Percentiles rank a stretch among this genome's conserved stretches.
These are phyloP conservation scores for Trebouxia sp. DNA, from an alignment of 139 green algal genomes.

Conservation along the genomic window DNA sequence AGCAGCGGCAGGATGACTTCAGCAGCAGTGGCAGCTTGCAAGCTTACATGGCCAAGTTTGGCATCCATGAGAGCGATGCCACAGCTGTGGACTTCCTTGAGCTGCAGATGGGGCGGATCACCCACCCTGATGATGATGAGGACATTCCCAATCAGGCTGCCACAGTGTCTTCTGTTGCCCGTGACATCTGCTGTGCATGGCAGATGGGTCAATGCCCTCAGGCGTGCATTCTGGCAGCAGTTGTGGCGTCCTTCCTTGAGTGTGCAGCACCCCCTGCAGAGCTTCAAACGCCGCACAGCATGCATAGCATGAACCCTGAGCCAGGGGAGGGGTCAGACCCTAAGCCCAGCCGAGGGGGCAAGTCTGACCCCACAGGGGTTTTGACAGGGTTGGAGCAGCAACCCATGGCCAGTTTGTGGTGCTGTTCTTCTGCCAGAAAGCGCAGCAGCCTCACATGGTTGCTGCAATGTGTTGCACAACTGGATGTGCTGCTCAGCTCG, in stretches of 20 bases:
- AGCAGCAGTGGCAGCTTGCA: not conserved
- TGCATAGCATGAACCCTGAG: not conserved
- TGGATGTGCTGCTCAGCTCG: slow-evolving; percentile 17
- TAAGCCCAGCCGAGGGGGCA: not conserved
- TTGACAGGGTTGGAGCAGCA: slow-evolving; percentile 16
- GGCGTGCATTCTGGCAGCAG: slow-evolving; percentile 26
- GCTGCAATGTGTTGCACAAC: slow-evolving; percentile 33
- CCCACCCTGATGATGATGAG: not conserved
- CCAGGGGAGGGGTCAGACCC: not conserved
- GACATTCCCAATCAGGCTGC: not conserved
- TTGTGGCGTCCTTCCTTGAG: slow-evolving; percentile 34
- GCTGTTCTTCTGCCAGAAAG: not conserved
- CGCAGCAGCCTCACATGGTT: slow-evolving; percentile 32
- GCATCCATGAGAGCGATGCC: not conserved
- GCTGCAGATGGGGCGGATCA: slow-evolving; percentile 26
- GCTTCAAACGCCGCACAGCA: not conserved
- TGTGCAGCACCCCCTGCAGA: slow-evolving; percentile 24
- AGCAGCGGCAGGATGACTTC: not conserved
- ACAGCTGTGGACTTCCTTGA: slow-evolving; percentile 32
- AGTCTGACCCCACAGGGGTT: not conserved
- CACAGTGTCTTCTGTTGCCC: slow-evolving; percentile 14
- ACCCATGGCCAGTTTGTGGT: slow-evolving; percentile 29
- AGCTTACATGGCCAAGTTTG: slow-evolving; percentile 1
- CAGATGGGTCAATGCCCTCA: not conserved
- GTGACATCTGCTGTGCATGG: slow-evolving; percentile 11